Conservation (phyloP, 2,329 filamentous ascomycete species). For the Claviceps arundinis region DNA sequence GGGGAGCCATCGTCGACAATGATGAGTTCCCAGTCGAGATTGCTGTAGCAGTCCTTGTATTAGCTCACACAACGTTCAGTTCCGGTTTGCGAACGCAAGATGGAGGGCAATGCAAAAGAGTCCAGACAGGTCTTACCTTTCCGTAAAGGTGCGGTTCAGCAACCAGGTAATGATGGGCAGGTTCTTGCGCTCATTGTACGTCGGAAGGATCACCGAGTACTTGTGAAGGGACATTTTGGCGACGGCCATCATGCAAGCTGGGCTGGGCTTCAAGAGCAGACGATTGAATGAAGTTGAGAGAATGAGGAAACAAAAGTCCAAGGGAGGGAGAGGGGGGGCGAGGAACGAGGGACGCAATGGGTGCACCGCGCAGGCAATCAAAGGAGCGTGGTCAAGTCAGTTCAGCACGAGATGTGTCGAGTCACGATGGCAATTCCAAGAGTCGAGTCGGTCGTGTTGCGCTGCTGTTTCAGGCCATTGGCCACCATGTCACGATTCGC, state of each 20-base stretch:
- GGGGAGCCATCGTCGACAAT: slow-evolving; percentile 97
- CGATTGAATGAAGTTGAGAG: background rate
- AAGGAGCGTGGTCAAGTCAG: slow-evolving; percentile 18
- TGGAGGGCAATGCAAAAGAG: background rate
- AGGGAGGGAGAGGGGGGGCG: background rate
- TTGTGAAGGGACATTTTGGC: slow-evolving; percentile 44
- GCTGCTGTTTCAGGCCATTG: background rate
- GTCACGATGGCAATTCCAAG: background rate
- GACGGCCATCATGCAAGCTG: slow-evolving; percentile 30
- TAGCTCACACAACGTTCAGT: background rate
- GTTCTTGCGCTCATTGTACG: slow-evolving; percentile 97
- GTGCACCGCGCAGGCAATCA: background rate
- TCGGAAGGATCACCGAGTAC: slow-evolving; percentile 95
- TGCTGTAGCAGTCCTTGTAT: slow-evolving; percentile 33
- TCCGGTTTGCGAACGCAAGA: background rate
- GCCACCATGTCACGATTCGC: background rate
- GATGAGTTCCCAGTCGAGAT: slow-evolving; percentile 92
- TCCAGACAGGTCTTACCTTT: slow-evolving; percentile 50
- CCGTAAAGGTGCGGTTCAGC: slow-evolving; percentile 79
- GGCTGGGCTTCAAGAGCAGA: background rate
- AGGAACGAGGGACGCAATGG: background rate
- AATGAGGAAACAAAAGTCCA: background rate
- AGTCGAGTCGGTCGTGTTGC: background rate
- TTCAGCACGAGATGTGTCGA: background rate
- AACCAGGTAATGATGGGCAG: slow-evolving; percentile 93